A percentile compares a stretch with the other conserved stretches of the same genome.
phyloP scores from a whole-genome alignment of 2,329 filamentous ascomycete genomes.

The Botrytis medusae region DNA sequence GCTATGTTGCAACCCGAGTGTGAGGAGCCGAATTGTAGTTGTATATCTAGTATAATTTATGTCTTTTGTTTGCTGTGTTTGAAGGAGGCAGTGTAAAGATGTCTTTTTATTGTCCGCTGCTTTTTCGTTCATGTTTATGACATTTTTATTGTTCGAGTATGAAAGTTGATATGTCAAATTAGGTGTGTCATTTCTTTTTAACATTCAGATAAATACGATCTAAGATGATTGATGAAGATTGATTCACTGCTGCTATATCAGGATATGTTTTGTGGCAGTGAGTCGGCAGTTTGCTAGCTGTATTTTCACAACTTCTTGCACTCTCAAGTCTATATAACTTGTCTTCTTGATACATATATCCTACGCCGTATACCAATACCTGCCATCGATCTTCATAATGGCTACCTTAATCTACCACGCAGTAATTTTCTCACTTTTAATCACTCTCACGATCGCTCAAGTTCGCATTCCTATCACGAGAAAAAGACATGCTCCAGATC shows the following conservation, averaged over 20 bases:
- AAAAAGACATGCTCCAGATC: neutral
- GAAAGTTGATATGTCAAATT: neutral
- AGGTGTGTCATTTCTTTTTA: neutral
- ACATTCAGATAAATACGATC: neutral
- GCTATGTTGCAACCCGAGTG: neutral
- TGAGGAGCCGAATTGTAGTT: neutral
- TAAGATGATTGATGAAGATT: neutral
- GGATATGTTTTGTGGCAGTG: neutral
- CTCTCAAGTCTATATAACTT: neutral
- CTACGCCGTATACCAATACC: neutral
- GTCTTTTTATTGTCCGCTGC: neutral
- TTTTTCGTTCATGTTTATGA: neutral
- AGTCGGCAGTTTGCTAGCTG: neutral
- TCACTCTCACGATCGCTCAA: neutral
- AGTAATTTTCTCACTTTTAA: too few species aligned
- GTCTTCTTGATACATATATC: neutral
- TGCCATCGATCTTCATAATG: neutral
- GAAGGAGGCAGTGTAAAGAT: neutral
- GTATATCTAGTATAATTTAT: neutral
- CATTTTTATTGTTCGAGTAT: neutral
- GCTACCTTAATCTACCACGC: too few species aligned
- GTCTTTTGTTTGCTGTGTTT: neutral
- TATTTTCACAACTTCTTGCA: neutral
- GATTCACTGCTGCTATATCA: neutral
- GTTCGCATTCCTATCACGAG: constrained; percentile 6